Conservation (phyloP, 345 rosid species). For the Barbarea vulgaris region DNA sequence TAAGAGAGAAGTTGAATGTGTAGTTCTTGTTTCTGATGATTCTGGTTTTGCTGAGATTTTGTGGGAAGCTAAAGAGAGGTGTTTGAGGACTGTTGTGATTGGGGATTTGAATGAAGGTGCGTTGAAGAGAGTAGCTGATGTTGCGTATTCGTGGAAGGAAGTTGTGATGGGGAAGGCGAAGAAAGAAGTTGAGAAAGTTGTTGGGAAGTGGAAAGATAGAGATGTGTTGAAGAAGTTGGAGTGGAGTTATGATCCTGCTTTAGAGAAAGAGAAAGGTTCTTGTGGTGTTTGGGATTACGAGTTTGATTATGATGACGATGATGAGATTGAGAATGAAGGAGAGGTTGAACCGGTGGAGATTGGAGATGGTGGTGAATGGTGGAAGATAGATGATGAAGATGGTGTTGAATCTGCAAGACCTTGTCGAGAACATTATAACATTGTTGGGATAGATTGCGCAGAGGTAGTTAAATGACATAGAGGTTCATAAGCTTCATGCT, state of each 20-base stretch:
- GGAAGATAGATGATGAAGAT: constrained; percentile 64
- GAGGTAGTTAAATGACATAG: background rate
- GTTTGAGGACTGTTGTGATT: constrained; percentile 77
- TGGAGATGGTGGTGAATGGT: constrained; percentile 57
- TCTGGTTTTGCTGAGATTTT: constrained; percentile 66
- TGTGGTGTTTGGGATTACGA: constrained; percentile 31
- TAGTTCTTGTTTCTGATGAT: constrained; percentile 87
- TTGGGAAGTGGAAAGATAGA: constrained; percentile 74
- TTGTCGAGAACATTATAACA: background rate
- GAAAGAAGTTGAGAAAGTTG: constrained; percentile 74
- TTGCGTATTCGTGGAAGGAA: constrained; percentile 79
- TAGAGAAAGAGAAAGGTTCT: constrained; percentile 42
- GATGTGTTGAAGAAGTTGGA: constrained; percentile 71
- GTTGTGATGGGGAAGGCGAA: constrained; percentile 82
- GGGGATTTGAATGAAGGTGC: constrained; percentile 70
- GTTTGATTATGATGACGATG: constrained; percentile 33
- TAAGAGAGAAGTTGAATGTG: constrained; percentile 66
- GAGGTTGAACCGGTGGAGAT: constrained; percentile 30
- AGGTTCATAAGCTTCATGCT: background rate
- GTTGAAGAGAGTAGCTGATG: constrained; percentile 77
- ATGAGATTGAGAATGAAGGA: constrained; percentile 30
- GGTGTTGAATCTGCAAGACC: constrained; percentile 36
- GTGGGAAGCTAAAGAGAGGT: constrained; percentile 73
- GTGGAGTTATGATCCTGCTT: constrained; percentile 70
- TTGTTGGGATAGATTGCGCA: background rate